phyloP scores from a whole-genome alignment of 768 basidiomycete species.

The Tricholoma sp. region DNA sequence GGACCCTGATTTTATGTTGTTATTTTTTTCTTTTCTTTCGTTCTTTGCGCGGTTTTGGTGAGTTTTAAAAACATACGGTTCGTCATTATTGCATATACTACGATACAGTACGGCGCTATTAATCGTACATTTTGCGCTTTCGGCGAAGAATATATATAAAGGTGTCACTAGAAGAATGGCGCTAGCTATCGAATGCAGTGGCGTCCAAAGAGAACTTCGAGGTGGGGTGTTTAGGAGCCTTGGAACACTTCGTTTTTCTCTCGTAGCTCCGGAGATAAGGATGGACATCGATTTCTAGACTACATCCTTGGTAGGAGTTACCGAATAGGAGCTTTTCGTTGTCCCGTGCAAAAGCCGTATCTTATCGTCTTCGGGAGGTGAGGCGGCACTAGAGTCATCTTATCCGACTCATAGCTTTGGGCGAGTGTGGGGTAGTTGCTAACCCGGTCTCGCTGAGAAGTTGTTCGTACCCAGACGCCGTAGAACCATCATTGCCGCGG shows the following conservation, averaged over 20 bases:
- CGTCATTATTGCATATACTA: background rate
- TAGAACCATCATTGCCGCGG: no score
- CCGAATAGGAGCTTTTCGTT: no score
- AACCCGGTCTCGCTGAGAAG: no score
- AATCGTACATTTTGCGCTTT: background rate
- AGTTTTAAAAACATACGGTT: background rate
- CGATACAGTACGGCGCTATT: background rate
- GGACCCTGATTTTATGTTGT: slow-evolving; percentile 1
- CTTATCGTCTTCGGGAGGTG: no score
- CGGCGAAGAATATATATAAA: background rate
- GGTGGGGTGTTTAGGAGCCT: background rate
- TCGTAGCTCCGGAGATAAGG: background rate
- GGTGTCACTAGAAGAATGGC: no score
- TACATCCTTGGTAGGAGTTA: no score
- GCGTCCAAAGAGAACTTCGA: background rate
- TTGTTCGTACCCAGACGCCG: no score
- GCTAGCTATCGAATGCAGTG: background rate
- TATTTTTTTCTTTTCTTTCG: background rate
- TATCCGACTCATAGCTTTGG: no score
- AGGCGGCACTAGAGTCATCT: no score
- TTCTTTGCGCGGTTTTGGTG: no score
- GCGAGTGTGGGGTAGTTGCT: no score
- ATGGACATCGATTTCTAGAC: background rate
- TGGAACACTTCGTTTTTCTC: background rate
- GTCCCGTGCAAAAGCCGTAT: no score